Percentiles rank a stretch among this genome's conserved stretches.
Conservation (phyloP, 345 rosid genomes). For the Heritiera littoralis region DNA sequence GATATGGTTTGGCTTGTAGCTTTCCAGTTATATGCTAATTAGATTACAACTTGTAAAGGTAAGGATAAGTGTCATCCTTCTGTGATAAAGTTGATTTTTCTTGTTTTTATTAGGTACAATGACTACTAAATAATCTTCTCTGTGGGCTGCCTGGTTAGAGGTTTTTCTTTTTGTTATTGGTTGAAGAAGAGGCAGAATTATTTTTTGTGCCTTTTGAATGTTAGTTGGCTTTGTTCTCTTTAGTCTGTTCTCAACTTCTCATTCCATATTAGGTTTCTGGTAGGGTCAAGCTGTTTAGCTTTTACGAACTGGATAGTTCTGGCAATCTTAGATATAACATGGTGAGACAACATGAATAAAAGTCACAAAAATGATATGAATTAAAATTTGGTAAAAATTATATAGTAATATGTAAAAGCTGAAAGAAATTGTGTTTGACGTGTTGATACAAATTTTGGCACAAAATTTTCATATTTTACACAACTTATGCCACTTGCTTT, state of each 20-base stretch:
- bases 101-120: neutral
- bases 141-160: slow-evolving; percentile 7
- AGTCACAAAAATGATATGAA: too few species aligned
- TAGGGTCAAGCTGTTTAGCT: too few species aligned
- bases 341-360: too few species aligned
- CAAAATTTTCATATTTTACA: too few species aligned
- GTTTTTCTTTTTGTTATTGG: neutral
- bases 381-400: too few species aligned
- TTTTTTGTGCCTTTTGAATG: neutral
- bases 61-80: neutral
- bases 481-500: too few species aligned
- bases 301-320: too few species aligned
- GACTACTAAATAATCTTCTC: neutral
- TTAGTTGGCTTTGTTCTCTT: neutral
- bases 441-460: too few species aligned
- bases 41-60: neutral
- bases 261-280: neutral
- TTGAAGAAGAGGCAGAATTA: neutral
- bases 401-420: too few species aligned
- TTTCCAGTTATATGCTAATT: neutral
- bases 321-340: too few species aligned
- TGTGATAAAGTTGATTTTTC: neutral
- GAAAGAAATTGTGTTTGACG: too few species aligned
- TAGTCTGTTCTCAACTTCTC: neutral
- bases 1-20: neutral